phyloP scores from a whole-genome alignment of 163 green algal species.

The Volvox carteri region DNA sequence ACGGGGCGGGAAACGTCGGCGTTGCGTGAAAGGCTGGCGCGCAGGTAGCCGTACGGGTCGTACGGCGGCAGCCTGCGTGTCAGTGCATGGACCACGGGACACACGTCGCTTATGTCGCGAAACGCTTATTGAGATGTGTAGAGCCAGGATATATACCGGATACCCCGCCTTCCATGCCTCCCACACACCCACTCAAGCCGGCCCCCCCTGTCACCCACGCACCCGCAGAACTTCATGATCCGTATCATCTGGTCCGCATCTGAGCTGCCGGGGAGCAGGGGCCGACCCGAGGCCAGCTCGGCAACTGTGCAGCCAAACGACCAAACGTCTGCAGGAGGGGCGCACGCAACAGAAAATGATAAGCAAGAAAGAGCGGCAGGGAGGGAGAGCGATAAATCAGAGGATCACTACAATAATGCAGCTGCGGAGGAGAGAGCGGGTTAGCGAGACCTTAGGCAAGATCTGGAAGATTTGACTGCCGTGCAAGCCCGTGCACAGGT shows the following conservation, averaged over 20 bases:
- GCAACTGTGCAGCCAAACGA: slow-evolving; percentile 28
- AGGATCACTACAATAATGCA: background rate
- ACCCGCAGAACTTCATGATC: background rate
- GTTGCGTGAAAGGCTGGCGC: background rate
- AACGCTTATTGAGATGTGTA: no score
- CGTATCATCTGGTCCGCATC: slow-evolving; percentile 9
- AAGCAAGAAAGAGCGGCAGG: no score
- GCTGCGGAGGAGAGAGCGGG: background rate
- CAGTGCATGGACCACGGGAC: background rate
- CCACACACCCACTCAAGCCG: no score
- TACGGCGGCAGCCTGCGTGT: background rate
- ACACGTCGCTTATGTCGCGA: background rate
- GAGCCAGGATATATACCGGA: no score
- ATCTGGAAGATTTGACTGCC: background rate
- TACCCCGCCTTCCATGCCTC: no score
- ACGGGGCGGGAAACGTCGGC: background rate
- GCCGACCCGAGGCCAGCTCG: slow-evolving; percentile 7
- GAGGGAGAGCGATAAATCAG: background rate
- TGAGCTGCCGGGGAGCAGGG: background rate
- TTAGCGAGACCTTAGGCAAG: background rate
- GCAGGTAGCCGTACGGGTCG: background rate
- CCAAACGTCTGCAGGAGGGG: slow-evolving; percentile 14
- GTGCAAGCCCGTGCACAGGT: background rate
- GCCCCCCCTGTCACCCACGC: no score
- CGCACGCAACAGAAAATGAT: no score